Conservation (phyloP, 257 asterid genomes). For the Leonotis leonurus region DNA sequence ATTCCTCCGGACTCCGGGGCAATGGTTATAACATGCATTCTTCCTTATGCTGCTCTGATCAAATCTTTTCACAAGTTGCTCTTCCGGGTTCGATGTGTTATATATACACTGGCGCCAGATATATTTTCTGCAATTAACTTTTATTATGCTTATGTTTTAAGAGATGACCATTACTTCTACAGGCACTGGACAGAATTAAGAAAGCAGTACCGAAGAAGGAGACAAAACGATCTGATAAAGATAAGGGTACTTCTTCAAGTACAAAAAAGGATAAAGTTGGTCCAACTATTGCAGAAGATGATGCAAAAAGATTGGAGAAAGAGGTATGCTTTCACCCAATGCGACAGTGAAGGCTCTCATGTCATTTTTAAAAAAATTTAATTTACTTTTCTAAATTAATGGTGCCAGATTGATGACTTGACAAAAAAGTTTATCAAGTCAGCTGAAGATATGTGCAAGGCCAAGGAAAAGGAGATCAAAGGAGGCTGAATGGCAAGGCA, state of each 20-base stretch:
- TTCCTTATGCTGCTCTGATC: not conserved
- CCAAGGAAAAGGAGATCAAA: slow-evolving; percentile 82
- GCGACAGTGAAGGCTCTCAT: not conserved
- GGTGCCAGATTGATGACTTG: slow-evolving; percentile 72
- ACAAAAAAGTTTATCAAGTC: slow-evolving; percentile 81
- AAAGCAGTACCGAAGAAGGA: slow-evolving; percentile 52
- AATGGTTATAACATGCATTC: not conserved
- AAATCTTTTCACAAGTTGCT: not conserved
- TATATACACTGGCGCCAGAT: not conserved
- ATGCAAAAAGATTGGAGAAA: slow-evolving; percentile 80
- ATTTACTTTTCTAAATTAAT: not conserved
- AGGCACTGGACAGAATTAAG: slow-evolving; percentile 80
- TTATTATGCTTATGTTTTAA: slow-evolving; percentile 2
- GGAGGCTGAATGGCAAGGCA: slow-evolving; percentile 33
- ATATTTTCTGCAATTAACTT: not conserved
- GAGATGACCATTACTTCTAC: slow-evolving; percentile 1
- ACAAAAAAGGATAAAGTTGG: slow-evolving; percentile 64
- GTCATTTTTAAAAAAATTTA: not conserved
- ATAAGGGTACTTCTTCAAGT: slow-evolving; percentile 43
- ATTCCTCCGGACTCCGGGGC: not conserved
- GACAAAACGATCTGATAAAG: slow-evolving; percentile 45
- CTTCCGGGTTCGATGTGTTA: not conserved
- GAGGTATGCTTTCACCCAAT: slow-evolving; percentile 45
- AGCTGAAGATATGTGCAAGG: slow-evolving; percentile 95
- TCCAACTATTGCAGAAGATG: slow-evolving; percentile 68